These are phyloP conservation scores for Elsinoe batatas DNA, from an alignment of 2,329 filamentous ascomycete genomes.

Conservation along the genomic window DNA sequence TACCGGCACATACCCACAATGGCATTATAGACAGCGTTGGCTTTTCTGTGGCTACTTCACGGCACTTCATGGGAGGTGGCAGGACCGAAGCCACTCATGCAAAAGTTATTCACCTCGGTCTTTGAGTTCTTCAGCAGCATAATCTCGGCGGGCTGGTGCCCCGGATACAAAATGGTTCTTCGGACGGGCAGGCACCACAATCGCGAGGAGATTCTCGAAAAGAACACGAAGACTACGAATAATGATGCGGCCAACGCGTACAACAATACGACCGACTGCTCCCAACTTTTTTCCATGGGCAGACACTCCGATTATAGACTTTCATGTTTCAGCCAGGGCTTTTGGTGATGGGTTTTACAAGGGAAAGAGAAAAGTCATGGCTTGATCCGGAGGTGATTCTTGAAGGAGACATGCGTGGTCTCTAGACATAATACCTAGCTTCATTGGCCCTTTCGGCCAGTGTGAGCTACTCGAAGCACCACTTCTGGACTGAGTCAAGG, in stretches of 20 bases:
- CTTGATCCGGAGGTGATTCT: constrained; percentile 8
- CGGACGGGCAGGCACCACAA: constrained; percentile 9
- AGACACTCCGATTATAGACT: constrained; percentile 12
- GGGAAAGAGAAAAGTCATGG: constrained; percentile 3
- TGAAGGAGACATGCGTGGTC: background rate
- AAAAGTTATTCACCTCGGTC: constrained; percentile 11
- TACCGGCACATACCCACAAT: constrained; percentile 37
- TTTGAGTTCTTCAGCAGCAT: constrained; percentile 14
- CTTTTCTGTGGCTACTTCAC: constrained; percentile 23
- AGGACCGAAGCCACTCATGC: constrained; percentile 7
- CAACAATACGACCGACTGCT: constrained; percentile 8
- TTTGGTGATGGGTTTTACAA: background rate
- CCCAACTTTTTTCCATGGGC: background rate
- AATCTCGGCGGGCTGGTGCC: constrained; percentile 12
- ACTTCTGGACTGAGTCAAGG: constrained; percentile 5
- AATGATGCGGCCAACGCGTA: constrained; percentile 12
- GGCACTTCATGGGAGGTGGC: constrained; percentile 9
- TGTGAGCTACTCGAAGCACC: background rate
- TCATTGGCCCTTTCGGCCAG: background rate
- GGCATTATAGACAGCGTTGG: constrained; percentile 43
- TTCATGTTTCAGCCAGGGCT: constrained; percentile 6
- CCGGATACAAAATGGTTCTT: constrained; percentile 10
- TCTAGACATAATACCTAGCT: constrained; percentile 6
- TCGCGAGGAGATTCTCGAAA: constrained; percentile 10
- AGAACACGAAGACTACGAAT: constrained; percentile 12